These are phyloP conservation scores for Crotalaria pallida DNA, from an alignment of 306 rosid genomes.

Conservation along the genomic window DNA sequence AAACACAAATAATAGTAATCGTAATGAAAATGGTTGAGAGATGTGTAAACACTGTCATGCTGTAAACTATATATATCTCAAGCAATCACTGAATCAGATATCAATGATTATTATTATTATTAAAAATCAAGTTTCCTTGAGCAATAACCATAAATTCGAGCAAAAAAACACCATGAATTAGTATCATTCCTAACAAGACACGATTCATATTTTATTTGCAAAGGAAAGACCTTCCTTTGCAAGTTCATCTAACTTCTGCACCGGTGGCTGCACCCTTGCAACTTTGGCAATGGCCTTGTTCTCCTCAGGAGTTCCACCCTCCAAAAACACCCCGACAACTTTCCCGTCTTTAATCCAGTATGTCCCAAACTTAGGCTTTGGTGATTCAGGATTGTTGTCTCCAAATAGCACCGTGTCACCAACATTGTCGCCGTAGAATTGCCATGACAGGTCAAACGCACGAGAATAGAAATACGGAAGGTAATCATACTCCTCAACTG, in stretches of 20 bases:
- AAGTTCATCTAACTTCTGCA: conserved; percentile 50
- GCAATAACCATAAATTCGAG: too few species aligned
- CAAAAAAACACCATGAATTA: background rate
- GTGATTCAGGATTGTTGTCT: conserved; percentile 59
- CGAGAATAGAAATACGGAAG: conserved; percentile 99
- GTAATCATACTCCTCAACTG: conserved; percentile 82
- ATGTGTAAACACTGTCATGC: too few species aligned
- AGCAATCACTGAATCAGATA: too few species aligned
- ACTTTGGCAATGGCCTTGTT: conserved; percentile 87
- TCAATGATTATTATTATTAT: too few species aligned
- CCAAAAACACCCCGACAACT: conserved; percentile 73
- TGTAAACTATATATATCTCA: too few species aligned
- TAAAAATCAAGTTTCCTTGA: too few species aligned
- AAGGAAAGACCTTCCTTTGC: conserved; percentile 75
- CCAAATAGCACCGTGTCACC: conserved; percentile 88
- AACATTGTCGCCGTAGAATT: conserved; percentile 92
- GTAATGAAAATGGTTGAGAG: too few species aligned
- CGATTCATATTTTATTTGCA: conserved; percentile 63
- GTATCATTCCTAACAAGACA: background rate
- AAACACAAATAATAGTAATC: too few species aligned
- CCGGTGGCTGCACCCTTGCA: conserved; percentile 71
- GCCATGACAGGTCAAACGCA: conserved; percentile 78
- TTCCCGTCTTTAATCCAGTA: conserved; percentile 96
- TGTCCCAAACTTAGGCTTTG: conserved; percentile 75
- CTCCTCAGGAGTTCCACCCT: conserved; percentile 80